Conservation (phyloP, 306 rosid genomes). For the Medicago truncatula region DNA sequence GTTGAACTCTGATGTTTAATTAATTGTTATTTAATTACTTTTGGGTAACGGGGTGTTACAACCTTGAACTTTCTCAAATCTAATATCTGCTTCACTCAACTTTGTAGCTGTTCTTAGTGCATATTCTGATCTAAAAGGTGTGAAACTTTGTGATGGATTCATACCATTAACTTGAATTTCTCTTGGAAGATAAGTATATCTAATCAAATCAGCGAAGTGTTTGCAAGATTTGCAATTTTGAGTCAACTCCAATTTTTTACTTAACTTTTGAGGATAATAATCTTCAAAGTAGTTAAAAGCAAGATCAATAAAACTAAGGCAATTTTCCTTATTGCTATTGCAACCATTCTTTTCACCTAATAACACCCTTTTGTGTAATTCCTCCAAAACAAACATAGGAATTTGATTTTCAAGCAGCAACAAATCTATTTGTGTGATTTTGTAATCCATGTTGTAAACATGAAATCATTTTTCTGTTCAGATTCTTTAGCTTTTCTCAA, state of each 20-base stretch:
- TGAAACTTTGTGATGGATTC: conserved; percentile 4
- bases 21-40: too few species aligned
- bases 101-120: conserved; percentile 40
- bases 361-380: conserved; percentile 23
- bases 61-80: conserved; percentile 38
- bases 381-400: conserved; percentile 45
- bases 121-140: neutral
- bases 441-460: conserved; percentile 44
- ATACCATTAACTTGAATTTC: neutral
- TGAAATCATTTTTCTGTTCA: conserved; percentile 30
- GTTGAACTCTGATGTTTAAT: too few species aligned
- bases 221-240: conserved; percentile 2
- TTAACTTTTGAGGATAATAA: conserved; percentile 35
- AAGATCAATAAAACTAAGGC: conserved; percentile 29
- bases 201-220: conserved; percentile 46
- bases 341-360: neutral
- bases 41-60: too few species aligned
- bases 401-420: conserved; percentile 40
- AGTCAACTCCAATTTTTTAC: conserved; percentile 8
- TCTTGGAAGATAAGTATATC: conserved; percentile 29
- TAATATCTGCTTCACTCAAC: conserved; percentile 42
- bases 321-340: neutral
- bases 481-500: conserved; percentile 16
- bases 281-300: conserved; percentile 44
- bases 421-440: conserved; percentile 36